phyloP scores from a whole-genome alignment of 768 basidiomycete genomes.

The Postia placenta region DNA sequence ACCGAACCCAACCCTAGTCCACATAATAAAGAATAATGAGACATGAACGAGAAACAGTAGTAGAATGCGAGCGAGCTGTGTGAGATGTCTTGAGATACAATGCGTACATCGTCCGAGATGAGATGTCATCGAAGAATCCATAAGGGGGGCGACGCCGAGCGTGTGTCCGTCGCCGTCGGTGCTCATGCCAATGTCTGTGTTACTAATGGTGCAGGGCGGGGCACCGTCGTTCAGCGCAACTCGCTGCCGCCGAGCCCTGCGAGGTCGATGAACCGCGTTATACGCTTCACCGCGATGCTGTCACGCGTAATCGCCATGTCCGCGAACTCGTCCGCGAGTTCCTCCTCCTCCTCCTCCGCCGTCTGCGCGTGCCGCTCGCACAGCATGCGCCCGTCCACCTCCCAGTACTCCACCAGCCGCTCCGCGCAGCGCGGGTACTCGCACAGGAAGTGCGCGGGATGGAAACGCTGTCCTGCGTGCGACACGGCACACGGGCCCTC shows the following conservation, averaged over 20 bases:
- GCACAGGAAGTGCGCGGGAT: constrained; percentile 85
- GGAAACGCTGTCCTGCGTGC: constrained; percentile 73
- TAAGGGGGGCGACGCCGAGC: too few relatives aligned
- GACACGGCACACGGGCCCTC: constrained; percentile 92
- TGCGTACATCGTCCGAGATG: background rate
- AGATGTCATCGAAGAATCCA: background rate
- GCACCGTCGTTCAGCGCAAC: too few relatives aligned
- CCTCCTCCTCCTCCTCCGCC: constrained; percentile 17
- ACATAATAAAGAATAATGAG: background rate
- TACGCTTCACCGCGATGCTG: constrained; percentile 57
- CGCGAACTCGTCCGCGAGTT: constrained; percentile 15
- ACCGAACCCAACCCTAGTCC: background rate
- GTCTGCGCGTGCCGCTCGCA: constrained; percentile 73
- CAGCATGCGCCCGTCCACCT: constrained; percentile 77
- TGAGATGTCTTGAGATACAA: background rate
- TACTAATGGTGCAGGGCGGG: too few relatives aligned
- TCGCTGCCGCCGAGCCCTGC: background rate
- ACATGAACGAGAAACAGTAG: background rate
- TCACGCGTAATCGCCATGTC: constrained; percentile 11
- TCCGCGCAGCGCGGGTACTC: constrained; percentile 57
- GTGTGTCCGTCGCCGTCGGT: too few relatives aligned
- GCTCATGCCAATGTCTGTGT: too few relatives aligned
- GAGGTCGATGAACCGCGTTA: constrained; percentile 74
- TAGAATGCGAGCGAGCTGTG: background rate
- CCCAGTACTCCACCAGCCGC: constrained; percentile 80